Conservation (phyloP, 1,284 basidiomycete species). For the Irpex rosettiformis region DNA sequence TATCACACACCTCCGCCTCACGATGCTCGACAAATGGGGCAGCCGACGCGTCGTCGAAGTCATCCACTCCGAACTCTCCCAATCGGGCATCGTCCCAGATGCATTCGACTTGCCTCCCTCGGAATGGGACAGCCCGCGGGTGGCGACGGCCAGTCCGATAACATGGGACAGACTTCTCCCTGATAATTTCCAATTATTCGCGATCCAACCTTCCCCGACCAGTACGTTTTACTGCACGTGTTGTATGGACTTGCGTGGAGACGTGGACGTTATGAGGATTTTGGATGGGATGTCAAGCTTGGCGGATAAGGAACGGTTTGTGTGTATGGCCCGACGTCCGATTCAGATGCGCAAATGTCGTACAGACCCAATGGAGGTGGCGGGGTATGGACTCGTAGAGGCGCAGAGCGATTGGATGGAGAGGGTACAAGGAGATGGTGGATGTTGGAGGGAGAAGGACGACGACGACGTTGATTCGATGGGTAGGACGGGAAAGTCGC, state of each 20-base stretch:
- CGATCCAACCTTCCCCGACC: constrained; percentile 25
- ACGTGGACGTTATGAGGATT: constrained; percentile 25
- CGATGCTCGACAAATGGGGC: constrained; percentile 27
- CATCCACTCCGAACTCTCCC: constrained; percentile 26
- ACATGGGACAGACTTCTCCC: constrained; percentile 25
- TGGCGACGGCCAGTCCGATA: constrained; percentile 16
- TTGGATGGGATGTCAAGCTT: constrained; percentile 23
- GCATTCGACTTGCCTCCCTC: constrained; percentile 16
- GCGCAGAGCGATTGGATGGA: constrained; percentile 24
- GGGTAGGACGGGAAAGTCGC: background rate
- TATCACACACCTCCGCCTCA: constrained; percentile 26
- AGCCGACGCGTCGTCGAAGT: constrained; percentile 20
- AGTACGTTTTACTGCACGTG: constrained; percentile 26
- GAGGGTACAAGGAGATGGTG: constrained; percentile 15
- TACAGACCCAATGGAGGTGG: constrained; percentile 10
- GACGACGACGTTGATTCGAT: background rate
- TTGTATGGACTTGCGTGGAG: constrained; percentile 27
- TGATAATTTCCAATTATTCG: constrained; percentile 17
- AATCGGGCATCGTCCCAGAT: constrained; percentile 18
- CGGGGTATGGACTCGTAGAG: constrained; percentile 23
- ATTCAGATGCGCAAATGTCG: constrained; percentile 15
- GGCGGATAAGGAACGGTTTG: constrained; percentile 18
- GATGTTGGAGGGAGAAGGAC: constrained; percentile 22
- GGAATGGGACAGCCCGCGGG: constrained; percentile 6
- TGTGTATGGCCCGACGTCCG: constrained; percentile 14